A percentile compares a stretch with the other conserved stretches of the same genome.
phyloP scores from a whole-genome alignment of 2,329 filamentous ascomycete species.

The Penicillium carneum region DNA sequence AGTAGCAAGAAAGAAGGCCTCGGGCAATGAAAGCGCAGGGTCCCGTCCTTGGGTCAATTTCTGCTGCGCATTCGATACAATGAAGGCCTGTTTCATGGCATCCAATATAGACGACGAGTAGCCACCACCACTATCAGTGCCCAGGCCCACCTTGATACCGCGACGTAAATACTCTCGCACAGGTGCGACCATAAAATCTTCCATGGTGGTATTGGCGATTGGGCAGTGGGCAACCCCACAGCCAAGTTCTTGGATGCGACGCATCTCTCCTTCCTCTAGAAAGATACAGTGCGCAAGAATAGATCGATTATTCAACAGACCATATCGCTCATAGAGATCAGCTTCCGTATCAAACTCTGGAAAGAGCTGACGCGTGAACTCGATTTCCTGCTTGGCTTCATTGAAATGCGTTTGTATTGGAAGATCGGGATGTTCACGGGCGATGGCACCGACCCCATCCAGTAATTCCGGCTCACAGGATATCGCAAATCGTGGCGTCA shows the following conservation, averaged over 20 bases:
- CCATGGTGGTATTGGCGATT: constrained; percentile 67
- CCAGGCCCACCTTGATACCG: constrained; percentile 71
- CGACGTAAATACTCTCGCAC: constrained; percentile 64
- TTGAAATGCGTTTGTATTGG: constrained; percentile 73
- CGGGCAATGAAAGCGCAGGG: constrained; percentile 57
- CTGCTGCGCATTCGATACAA: constrained; percentile 54
- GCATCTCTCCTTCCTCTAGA: constrained; percentile 65
- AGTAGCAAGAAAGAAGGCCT: constrained; percentile 68
- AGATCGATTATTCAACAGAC: constrained; percentile 61
- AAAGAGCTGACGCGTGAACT: constrained; percentile 63
- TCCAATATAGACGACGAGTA: constrained; percentile 65
- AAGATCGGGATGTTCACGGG: constrained; percentile 56
- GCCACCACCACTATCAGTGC: constrained; percentile 70
- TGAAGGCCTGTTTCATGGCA: constrained; percentile 59
- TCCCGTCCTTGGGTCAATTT: constrained; percentile 49
- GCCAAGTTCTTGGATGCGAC: constrained; percentile 54
- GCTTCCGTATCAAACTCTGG: constrained; percentile 64
- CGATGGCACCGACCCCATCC: constrained; percentile 63
- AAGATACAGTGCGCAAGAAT: constrained; percentile 73
- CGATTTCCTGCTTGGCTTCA: constrained; percentile 68
- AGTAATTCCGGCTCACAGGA: constrained; percentile 65
- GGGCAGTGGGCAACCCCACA: constrained; percentile 72
- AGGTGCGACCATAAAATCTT: constrained; percentile 66
- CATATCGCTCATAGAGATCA: constrained; percentile 65
- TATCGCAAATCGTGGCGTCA: constrained; percentile 69